phyloP scores from a whole-genome alignment of 306 rosid genomes.

The Lagenaria siceraria region DNA sequence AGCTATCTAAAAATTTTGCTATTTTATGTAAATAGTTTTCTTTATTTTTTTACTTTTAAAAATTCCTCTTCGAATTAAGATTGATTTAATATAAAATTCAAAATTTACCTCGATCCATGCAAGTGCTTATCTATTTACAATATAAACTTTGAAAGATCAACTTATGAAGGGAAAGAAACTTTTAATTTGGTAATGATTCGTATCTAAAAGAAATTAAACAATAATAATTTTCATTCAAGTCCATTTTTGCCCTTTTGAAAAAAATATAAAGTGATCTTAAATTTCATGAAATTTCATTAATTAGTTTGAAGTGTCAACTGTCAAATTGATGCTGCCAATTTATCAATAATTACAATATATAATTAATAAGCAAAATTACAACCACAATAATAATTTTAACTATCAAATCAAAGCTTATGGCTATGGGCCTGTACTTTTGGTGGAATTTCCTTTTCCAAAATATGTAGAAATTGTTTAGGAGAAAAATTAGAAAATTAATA shows the following conservation, averaged over 20 bases:
- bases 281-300: not conserved
- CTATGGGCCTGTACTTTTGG: not conserved
- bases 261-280: not conserved
- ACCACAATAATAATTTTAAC: not conserved
- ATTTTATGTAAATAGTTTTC: too few species aligned
- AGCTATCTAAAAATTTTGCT: too few species aligned
- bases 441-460: slow-evolving; percentile 8
- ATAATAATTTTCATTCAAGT: not conserved
- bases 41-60: too few species aligned
- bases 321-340: not conserved
- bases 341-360: not conserved
- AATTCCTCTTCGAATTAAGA: too few species aligned
- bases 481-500: too few species aligned
- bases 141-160: too few species aligned
- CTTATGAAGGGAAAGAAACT: too few species aligned
- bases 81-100: too few species aligned
- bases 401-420: slow-evolving; percentile 1
- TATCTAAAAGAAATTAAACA: too few species aligned
- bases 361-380: not conserved
- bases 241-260: not conserved
- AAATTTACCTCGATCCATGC: too few species aligned
- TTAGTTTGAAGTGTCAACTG: not conserved
- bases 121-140: too few species aligned
- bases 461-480: not conserved
- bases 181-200: too few species aligned